Evolutionary conservation across 2,329 filamentous ascomycete genomes (phyloP), one percentile per base, ranked within the genome.

Genomic region (Akanthomyces muscarius): DNA sequence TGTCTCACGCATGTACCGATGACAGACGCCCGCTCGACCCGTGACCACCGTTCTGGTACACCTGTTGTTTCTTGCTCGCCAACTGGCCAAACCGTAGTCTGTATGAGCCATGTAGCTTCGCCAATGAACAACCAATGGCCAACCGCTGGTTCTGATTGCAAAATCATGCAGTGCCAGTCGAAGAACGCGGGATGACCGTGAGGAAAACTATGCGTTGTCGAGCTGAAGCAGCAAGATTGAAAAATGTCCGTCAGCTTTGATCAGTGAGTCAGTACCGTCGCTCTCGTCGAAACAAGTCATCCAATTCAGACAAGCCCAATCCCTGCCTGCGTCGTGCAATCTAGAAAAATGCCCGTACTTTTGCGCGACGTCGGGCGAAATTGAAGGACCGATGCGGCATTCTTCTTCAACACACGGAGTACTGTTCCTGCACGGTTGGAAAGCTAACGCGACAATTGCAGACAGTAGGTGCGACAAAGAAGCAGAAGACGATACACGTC

Each of bases 321-420:
- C 56, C 56, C 56, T 59, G 56, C 36, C 7, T 42, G 14, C 25
- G 47, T 42, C 10, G 23, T n/a, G 30, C 45, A 47, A 42, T 51
- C 33, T 51, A 42, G 42, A 59, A 41, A 21, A 23, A 5, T 23
- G 14, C 53, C 25, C 3, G 8, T 21, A 21, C 7, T 23, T 18
- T 59, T 41, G 56, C 45, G 56, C 47, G 56, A 50, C 56, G 36
- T 59, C 47, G 45, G 53, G 56, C 38, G 47, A 59, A 30, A 59
- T 59, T 59, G 45, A 51, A 59, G 56, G 47, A 59, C 33, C 36
- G 11, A 42, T 23, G 41, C 21, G 16, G 41, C n/a, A 21, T 44
- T 7, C 14, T 51, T 13, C 14, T 51, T 18, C 28, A 7, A 42
- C 28, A 18, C n/a, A 13, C 14, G 36, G 42, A 45, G 28, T 10